A percentile compares a stretch with the other conserved stretches of the same genome.
These are phyloP conservation scores for Clavispora carvajalis DNA, from an alignment of 805 yeast genomes.

Conservation along the genomic window DNA sequence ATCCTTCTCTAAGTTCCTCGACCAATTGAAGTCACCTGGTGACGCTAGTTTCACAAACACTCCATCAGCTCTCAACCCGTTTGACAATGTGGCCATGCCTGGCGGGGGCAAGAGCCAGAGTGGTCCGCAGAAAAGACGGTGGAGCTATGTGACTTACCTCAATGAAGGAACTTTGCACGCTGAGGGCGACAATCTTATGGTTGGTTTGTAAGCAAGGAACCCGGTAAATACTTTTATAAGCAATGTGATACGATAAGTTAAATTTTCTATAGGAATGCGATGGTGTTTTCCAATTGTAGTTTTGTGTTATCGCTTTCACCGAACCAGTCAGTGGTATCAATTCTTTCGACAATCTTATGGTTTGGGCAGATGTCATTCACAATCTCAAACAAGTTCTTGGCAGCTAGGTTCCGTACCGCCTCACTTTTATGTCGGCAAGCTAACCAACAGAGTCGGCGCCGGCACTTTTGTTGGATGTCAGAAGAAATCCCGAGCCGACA, in stretches of 20 bases:
- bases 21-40: constrained; percentile 9
- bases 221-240: not conserved
- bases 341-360: not conserved
- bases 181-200: constrained; percentile 16
- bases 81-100: constrained; percentile 7
- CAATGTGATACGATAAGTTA: not conserved
- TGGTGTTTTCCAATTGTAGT: not conserved
- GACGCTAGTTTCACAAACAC: constrained; percentile 1
- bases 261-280: not conserved
- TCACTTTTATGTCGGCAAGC: constrained; percentile 26
- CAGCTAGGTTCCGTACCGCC: constrained; percentile 31
- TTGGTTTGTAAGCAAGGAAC: constrained; percentile 11
- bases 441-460: constrained; percentile 20
- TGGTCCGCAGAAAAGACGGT: constrained; percentile 11
- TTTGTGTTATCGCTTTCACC: not conserved
- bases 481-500: not conserved
- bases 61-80: not conserved
- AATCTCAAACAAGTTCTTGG: constrained; percentile 39
- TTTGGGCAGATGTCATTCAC: constrained; percentile 19
- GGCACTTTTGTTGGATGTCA: constrained; percentile 10
- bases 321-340: not conserved
- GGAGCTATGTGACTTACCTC: constrained; percentile 16
- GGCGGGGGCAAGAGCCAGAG: not conserved
- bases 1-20: constrained; percentile 11
- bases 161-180: constrained; percentile 16